Base-by-base conservation (phyloP, 345 rosid species). In the Syzygium oleosum region DNA sequence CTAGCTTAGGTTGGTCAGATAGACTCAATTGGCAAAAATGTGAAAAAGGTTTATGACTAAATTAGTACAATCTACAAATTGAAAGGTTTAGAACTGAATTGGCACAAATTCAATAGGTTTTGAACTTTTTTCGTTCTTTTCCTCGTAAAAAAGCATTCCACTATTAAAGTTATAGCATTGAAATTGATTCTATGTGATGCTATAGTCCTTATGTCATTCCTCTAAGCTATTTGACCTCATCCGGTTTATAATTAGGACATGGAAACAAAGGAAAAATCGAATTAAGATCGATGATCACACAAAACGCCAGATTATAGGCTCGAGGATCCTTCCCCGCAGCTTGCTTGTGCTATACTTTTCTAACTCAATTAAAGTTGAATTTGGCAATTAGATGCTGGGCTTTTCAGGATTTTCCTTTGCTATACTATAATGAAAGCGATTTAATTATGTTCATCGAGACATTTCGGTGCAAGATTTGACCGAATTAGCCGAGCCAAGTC, bases 251-350 rank as follows among this genome's bases (percentile, higher is more conserved):
- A 29, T 2, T 65, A 16, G 43, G 8, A 65, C 2, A 16, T 22
- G 38, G 15, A 31, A 9, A 4, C 1, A 4, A 65, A 65, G 22
- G 0, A 0, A 7, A 31, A 8, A 65, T 65, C 22, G 3, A 65
- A 65, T 31, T 31, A 65, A 65, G 78, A 65, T 11, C 2, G 0
- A 31, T 31, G 11, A 29, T 31, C 43, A 16, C 23, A 31, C 12
- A 31, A 31, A 65, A 31, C 0, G 6, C 16, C 31, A 59, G 0
- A 59, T 59, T 5, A 59, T 59, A 59, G 15, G 29, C 0, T 25
- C 12, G 65, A 58, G 65, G 29, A 0, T 58, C 29, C 5, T 23
- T 1, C 1, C 0, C 0, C 7, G 7, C 2, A 0, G 12, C 27
- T 59, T 59, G 31, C 31, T 27, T 59, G 15, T 1, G 16, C 6